These are phyloP conservation scores for Canna indica DNA, from an alignment of 176 grass and related monocot genomes.

Conservation along the genomic window DNA sequence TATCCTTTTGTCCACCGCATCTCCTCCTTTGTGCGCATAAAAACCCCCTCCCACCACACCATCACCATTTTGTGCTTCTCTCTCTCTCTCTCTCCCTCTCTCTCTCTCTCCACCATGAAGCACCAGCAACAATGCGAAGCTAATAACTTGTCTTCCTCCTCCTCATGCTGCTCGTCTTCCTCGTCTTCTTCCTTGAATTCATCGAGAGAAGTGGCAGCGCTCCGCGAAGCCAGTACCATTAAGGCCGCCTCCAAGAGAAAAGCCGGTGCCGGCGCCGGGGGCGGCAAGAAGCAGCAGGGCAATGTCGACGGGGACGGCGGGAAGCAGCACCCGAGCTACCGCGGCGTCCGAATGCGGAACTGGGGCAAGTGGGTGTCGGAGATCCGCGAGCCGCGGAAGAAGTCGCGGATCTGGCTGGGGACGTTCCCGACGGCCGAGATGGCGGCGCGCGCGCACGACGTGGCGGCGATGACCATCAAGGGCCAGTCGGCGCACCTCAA, in stretches of 20 bases:
- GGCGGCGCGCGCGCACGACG: conserved; percentile 92
- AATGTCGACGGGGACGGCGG: not conserved
- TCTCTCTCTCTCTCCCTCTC: not conserved
- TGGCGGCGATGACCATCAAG: conserved; percentile 78
- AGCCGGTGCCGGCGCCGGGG: not conserved
- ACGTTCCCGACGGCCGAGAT: conserved; percentile 84
- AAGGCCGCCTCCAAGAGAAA: not conserved
- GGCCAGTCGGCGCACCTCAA: conserved; percentile 67
- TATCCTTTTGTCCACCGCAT: too few species aligned
- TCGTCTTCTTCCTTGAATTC: not conserved
- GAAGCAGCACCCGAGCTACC: conserved; percentile 19
- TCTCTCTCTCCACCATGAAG: not conserved
- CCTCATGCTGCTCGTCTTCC: not conserved
- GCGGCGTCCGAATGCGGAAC: conserved; percentile 80
- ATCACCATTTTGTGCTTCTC: too few species aligned
- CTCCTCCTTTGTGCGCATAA: not conserved
- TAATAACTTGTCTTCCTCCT: not conserved
- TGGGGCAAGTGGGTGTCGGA: conserved; percentile 99
- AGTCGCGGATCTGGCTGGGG: conserved; percentile 95
- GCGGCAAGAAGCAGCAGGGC: not conserved
- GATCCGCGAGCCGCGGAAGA: conserved; percentile 91
- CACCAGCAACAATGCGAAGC: not conserved
- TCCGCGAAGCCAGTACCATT: not conserved
- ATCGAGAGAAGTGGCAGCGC: too few species aligned
- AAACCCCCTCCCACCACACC: not conserved